Base-by-base conservation (phyloP, 139 green algal genomes). In the Chlorella vulgaris region DNA sequence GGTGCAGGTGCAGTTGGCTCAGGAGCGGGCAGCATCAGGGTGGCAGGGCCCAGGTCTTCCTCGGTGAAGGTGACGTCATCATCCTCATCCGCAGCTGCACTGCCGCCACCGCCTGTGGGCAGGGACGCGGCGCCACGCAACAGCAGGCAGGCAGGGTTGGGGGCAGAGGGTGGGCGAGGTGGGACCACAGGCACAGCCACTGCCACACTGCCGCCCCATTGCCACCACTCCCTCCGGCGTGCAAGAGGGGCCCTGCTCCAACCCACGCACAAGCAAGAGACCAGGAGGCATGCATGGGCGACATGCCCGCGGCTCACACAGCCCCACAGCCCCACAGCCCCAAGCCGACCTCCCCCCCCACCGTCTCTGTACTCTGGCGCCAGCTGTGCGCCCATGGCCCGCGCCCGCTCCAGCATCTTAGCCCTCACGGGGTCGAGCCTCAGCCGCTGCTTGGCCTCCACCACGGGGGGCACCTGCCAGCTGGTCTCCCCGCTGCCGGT, bases 31-130 rank as follows among this genome's bases (percentile, higher is more conserved):
- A n/a, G n/a, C n/a, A n/a, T n/a, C n/a, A n/a, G n/a, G n/a, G n/a
- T n/a, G n/a, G n/a, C n/a, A n/a, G 43, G 29, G 1, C 39, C 62
- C 47, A 88, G 63, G 47, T 91, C 88, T 0, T 84, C 81, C 60
- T 84, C 43, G 7, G 80, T 88, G 61, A 89, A 91, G 24, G 67
- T 82, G 33, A 89, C 76, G 69, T 91, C 87, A 24, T 87, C 82
- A 24, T 81, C 63, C 3, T 79, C 82, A 21, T 75, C 71, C 15
- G 33, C 65, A 2, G 76, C 42, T 18, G 38, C 51, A 18, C 42
- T 42, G 21, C 28, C 31, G 1, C 0, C 42, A 1, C n/a, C 42
- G 31, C 61, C 68, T 35, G 51, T 28, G 38, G n/a, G n/a, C n/a
- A n/a, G n/a, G n/a, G n/a, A n/a, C n/a, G n/a, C n/a, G n/a, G n/a